Evolutionary conservation across 2,329 filamentous ascomycete species (phyloP).

Genomic region (Penicillium janthinellum): DNA sequence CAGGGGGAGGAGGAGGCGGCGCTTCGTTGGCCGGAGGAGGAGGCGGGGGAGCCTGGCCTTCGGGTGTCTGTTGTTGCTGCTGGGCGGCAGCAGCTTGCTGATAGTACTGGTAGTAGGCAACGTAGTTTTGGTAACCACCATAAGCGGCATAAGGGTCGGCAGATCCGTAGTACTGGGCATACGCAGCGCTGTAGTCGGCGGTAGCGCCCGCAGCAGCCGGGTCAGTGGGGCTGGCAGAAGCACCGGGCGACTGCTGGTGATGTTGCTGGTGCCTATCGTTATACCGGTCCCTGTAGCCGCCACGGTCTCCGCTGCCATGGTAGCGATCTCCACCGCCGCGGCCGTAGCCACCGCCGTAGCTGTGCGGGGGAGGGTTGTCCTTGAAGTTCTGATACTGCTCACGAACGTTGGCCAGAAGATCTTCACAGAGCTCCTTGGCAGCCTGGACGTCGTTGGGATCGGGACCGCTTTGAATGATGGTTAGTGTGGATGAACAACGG

Average conservation of each 20-base stretch:
- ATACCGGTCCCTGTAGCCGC: conserved; percentile 37
- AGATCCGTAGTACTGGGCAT: conserved; percentile 75
- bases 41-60: conserved; percentile 55
- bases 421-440: conserved; percentile 85
- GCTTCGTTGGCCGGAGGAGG: conserved; percentile 56
- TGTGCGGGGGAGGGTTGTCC: conserved; percentile 69
- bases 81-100: conserved; percentile 61
- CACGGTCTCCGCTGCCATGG: conserved; percentile 34
- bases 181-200: conserved; percentile 72
- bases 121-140: conserved; percentile 78
- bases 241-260: conserved; percentile 44
- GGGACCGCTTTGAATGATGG: conserved; percentile 65
- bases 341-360: conserved; percentile 59
- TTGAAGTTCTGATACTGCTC: conserved; percentile 92
- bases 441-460: conserved; percentile 82
- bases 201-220: conserved; percentile 42
- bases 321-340: conserved; percentile 31
- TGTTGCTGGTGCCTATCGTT: conserved; percentile 40
- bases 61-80: conserved; percentile 43
- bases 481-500: conserved; percentile 8
- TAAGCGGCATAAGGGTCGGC: conserved; percentile 89
- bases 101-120: conserved; percentile 67
- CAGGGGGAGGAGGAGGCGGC: conserved; percentile 62
- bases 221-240: conserved; percentile 48
- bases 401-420: conserved; percentile 82